phyloP scores from a whole-genome alignment of 2,329 filamentous ascomycete species.

The Sordariomycetes sp. region DNA sequence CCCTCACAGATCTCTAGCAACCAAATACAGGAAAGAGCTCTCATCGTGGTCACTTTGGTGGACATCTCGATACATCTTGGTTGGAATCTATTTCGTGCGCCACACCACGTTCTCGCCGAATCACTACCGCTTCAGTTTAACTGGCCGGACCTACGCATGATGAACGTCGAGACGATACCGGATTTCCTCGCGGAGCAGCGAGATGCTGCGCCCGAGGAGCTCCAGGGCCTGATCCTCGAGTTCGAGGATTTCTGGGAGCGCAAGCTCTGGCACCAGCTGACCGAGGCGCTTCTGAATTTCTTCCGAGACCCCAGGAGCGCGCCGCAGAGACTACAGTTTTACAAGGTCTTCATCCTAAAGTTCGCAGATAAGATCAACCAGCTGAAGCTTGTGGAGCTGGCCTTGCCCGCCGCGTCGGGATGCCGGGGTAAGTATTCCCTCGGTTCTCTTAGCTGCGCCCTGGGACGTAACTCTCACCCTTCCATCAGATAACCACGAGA shows the following conservation, averaged over 20 bases:
- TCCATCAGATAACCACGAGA: slow-evolving; percentile 64
- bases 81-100: background rate
- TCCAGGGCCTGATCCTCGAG: slow-evolving; percentile 75
- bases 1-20: background rate
- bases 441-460: background rate
- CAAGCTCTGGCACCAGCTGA: slow-evolving; percentile 98
- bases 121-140: background rate
- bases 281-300: slow-evolving; percentile 75
- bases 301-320: slow-evolving; percentile 74
- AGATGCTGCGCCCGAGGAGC: slow-evolving; percentile 73
- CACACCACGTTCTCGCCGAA: background rate
- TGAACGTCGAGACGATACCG: slow-evolving; percentile 79
- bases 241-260: slow-evolving; percentile 98
- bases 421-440: slow-evolving; percentile 48
- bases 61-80: background rate
- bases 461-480: background rate
- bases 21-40: background rate
- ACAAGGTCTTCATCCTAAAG: slow-evolving; percentile 87
- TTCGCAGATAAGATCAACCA: slow-evolving; percentile 99
- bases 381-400: slow-evolving; percentile 87
- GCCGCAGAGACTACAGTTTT: slow-evolving; percentile 75
- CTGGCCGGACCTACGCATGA: slow-evolving; percentile 19
- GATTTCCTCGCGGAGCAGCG: slow-evolving; percentile 88
- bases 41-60: background rate
- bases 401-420: slow-evolving; percentile 74